Conservation (phyloP, 2,329 filamentous ascomycete species). For the Tothia fuscella region DNA sequence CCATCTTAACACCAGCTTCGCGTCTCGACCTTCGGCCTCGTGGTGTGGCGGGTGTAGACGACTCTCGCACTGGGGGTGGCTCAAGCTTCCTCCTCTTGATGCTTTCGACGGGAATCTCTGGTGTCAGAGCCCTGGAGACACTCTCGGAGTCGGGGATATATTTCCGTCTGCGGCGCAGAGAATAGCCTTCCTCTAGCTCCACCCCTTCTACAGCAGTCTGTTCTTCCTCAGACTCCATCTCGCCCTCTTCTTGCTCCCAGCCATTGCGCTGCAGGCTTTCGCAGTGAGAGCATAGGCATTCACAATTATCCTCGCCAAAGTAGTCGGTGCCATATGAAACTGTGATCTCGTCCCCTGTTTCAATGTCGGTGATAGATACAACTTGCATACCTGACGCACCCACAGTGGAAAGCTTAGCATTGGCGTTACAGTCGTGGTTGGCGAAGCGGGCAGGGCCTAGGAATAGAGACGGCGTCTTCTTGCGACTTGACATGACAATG, state of each 20-base stretch:
- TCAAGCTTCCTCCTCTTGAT: too few relatives aligned
- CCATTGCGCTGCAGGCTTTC: constrained; percentile 67
- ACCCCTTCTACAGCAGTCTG: constrained; percentile 19
- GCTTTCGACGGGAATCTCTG: not conserved
- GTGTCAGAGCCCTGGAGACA: not conserved
- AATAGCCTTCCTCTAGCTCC: not conserved
- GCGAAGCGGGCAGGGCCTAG: constrained; percentile 92
- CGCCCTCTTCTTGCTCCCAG: constrained; percentile 49
- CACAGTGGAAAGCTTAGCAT: constrained; percentile 74
- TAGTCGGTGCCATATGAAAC: constrained; percentile 94
- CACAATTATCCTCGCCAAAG: constrained; percentile 88
- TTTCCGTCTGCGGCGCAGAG: not conserved
- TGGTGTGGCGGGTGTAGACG: not conserved
- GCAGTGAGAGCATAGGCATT: constrained; percentile 84
- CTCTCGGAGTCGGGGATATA: not conserved
- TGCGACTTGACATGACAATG: constrained; percentile 86
- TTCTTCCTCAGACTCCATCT: constrained; percentile 27
- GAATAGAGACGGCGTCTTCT: constrained; percentile 83
- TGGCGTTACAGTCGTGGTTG: constrained; percentile 93
- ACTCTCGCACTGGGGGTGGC: too few relatives aligned
- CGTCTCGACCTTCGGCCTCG: not conserved
- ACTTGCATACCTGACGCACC: constrained; percentile 85
- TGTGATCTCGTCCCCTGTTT: constrained; percentile 85
- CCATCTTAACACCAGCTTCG: not conserved
- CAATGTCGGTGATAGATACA: constrained; percentile 69